Evolutionary conservation across 176 grass and related monocot species (phyloP).

Genomic region (Zizania latifolia): DNA sequence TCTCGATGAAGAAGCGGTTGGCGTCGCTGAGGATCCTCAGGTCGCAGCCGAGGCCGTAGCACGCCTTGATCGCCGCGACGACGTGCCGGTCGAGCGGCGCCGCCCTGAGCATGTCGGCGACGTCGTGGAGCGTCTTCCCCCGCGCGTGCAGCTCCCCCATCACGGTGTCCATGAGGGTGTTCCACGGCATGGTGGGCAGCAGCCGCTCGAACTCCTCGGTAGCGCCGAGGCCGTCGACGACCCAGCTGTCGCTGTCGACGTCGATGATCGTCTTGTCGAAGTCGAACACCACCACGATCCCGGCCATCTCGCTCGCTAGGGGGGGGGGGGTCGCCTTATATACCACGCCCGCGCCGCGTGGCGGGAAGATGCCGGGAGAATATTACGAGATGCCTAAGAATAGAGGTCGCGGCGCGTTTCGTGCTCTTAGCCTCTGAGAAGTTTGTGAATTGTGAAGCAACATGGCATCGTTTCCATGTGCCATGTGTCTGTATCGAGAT

Average conservation of each 20-base stretch:
- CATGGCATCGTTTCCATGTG: background rate
- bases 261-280: slow-evolving; percentile 97
- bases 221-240: slow-evolving; percentile 50
- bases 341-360: background rate
- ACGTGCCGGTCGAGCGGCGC: slow-evolving; percentile 54
- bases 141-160: slow-evolving; percentile 50
- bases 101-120: slow-evolving; percentile 31
- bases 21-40: slow-evolving; percentile 82
- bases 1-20: slow-evolving; percentile 83
- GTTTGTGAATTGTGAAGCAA: too few species aligned
- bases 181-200: slow-evolving; percentile 88
- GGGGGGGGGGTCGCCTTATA: slow-evolving; percentile 17
- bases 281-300: slow-evolving; percentile 65
- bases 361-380: slow-evolving; percentile 57
- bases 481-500: background rate
- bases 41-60: slow-evolving; percentile 71
- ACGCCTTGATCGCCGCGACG: slow-evolving; percentile 37
- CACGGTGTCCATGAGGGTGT: slow-evolving; percentile 79
- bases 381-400: slow-evolving; percentile 46
- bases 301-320: slow-evolving; percentile 15
- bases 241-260: slow-evolving; percentile 92
- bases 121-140: slow-evolving; percentile 40
- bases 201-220: slow-evolving; percentile 69
- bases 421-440: too few species aligned
- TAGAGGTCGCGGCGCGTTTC: background rate